Base-by-base conservation (phyloP, 257 asterid genomes). In the Capsicum chinense region DNA sequence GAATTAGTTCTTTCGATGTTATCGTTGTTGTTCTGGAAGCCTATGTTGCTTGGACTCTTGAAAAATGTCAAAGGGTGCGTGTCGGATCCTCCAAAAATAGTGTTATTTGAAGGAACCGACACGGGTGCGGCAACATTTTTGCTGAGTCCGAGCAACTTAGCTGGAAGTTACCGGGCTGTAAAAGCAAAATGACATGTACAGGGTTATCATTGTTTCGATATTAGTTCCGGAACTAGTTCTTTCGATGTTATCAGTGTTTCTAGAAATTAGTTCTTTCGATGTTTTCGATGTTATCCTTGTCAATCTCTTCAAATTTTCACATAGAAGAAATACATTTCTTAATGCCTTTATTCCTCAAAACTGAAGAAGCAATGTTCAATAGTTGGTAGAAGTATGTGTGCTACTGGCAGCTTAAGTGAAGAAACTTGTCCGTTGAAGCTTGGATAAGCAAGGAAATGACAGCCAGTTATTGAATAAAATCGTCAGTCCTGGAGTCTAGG, bases 401-500 rank as follows among this genome's bases (percentile, higher is more conserved):
- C n/a, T 76, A 15, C 52, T 52, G 81, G 81, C 12, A 54, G 63
- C 63, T 76, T 8, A 13, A 52, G 63, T 52, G 81, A 50, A 26
- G 48, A 76, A 76, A 52, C 26, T 52, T 21, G 63, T 76, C 26
- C 52, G 48, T 52, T 15, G 9, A 26, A 52, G 44, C 44, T 76
- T 76, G 60, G 63, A 26, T 21, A 52, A 7, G 21, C n/a, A 52
- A 13, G 14, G 26, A 76, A 73, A 26, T 76, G 81, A 26, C 14
- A 26, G 39, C 63, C 13, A n/a, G 81, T 52, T 76, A 26, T 52
- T 76, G 44, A 76, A 76, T 50, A 50, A 76, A 52, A 26, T 76
- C 11, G 42, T 52, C 9, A 50, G 19, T 8, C 52, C 26, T 52
- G 63, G 63, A 76, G 63, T 56, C 60, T 21, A 52, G 42, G 15